phyloP scores from a whole-genome alignment of 345 rosid species.

The Mercurialis annua region DNA sequence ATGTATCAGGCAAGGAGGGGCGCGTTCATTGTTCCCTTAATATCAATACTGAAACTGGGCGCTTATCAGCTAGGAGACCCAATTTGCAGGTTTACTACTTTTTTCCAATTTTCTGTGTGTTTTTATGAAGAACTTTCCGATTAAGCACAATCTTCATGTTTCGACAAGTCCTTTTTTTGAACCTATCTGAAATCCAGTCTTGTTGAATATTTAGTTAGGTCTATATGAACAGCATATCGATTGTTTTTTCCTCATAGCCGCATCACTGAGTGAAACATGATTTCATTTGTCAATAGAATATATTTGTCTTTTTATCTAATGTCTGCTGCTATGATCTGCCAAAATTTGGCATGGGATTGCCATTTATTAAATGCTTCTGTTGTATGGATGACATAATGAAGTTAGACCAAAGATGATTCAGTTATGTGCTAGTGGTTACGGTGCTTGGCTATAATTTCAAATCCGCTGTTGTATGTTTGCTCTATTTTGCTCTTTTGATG shows the following conservation, averaged over 20 bases:
- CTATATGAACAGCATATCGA: background rate
- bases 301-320: conserved; percentile 2
- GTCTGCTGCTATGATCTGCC: background rate
- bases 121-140: background rate
- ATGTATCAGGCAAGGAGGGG: conserved; percentile 74
- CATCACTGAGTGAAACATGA: background rate
- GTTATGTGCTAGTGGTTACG: background rate
- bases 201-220: background rate
- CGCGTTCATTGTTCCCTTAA: conserved; percentile 95
- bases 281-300: background rate
- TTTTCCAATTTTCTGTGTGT: background rate
- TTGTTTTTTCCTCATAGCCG: conserved; percentile 3
- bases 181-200: background rate
- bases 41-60: conserved; percentile 96
- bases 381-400: background rate
- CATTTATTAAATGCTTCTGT: background rate
- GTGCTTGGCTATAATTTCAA: too few species aligned
- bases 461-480: too few species aligned
- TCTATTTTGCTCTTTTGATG: too few species aligned
- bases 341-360: background rate
- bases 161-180: background rate
- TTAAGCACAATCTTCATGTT: background rate
- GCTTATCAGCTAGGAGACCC: conserved; percentile 98
- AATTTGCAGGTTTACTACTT: conserved; percentile 71
- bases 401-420: background rate